Base-by-base conservation (phyloP, 306 rosid genomes). In the Purshia tridentata region DNA sequence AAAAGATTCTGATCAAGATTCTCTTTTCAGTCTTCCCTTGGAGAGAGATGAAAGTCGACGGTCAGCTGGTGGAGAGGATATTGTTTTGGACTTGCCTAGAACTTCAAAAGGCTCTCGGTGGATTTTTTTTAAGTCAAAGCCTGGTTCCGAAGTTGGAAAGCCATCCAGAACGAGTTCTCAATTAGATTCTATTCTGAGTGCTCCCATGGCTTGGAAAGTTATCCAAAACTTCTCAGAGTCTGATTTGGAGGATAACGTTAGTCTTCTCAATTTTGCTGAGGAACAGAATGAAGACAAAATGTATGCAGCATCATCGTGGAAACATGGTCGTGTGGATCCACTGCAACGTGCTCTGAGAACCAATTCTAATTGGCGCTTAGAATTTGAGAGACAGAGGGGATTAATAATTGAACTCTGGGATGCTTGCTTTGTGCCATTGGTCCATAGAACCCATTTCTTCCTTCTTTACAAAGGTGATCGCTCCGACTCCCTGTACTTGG, bases 361-460 rank as follows among this genome's bases (percentile, higher is more conserved):
- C 37, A 9, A 72, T 60, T 72, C 67, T 37, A 58, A 74, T 15
- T 85, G 82, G 83, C 20, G 52, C 12, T 47, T 40, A 11, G 80
- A 88, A 70, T 84, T 89, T 75, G 95, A 89, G 78, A 87, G 73
- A 74, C 89, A 79, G 72, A 86, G 82, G 63, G 85, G 81, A 81
- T 81, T 84, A 19, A 87, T 88, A 82, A 68, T 94, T 65, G 75
- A 86, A 76, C 96, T 94, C 35, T 94, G 97, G 99, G 84, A 87
- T 67, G 78, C 74, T 61, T 91, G 93, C 84, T 79, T 84, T 70
- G 89, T 86, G 58, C 92, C 99, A 13, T 64, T 94, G 77, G 87
- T 85, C 15, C 96, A 94, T 75, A 85, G 97, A 59, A 76, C 99
- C 64, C 86, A 86, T 74, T 94, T 87, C 80, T 94, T 89, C 80